Percentiles rank a stretch among this genome's conserved stretches.
Evolutionary conservation across 2,329 filamentous ascomycete species (phyloP).

Genomic region (Endoconidiophora laricicola): DNA sequence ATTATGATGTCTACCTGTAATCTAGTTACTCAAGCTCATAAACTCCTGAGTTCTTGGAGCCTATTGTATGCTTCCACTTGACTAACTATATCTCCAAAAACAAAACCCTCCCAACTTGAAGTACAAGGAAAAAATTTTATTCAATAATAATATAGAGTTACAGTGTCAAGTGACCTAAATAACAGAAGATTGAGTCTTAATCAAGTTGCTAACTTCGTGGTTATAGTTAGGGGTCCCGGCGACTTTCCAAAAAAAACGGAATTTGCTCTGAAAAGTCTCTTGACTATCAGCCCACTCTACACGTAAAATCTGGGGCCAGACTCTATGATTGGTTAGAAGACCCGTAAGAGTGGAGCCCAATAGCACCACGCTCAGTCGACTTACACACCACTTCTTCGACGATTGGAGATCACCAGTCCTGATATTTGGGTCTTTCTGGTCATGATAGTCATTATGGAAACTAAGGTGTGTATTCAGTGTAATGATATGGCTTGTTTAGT

Average conservation of each 20-base stretch:
- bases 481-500: not conserved
- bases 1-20: no score
- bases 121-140: not conserved
- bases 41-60: no score
- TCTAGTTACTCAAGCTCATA: no score
- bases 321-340: not conserved
- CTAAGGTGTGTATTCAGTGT: not conserved
- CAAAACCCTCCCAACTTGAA: not conserved
- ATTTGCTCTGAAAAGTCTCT: not conserved
- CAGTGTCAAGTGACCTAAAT: no score
- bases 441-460: no score
- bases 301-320: not conserved
- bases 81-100: not conserved
- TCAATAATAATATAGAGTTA: no score
- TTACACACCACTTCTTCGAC: slow-evolving; percentile 4
- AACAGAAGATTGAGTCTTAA: no score
- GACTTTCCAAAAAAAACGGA: no score
- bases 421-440: not conserved
- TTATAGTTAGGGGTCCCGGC: no score
- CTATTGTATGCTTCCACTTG: no score
- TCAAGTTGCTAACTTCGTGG: no score
- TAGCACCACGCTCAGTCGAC: slow-evolving; percentile 9
- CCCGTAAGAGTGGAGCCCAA: not conserved
- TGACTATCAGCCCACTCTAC: slow-evolving; percentile 5
- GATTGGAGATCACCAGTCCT: not conserved